These are phyloP conservation scores for Kuraishia hungarica DNA, from an alignment of 805 yeast genomes.

Conservation along the genomic window DNA sequence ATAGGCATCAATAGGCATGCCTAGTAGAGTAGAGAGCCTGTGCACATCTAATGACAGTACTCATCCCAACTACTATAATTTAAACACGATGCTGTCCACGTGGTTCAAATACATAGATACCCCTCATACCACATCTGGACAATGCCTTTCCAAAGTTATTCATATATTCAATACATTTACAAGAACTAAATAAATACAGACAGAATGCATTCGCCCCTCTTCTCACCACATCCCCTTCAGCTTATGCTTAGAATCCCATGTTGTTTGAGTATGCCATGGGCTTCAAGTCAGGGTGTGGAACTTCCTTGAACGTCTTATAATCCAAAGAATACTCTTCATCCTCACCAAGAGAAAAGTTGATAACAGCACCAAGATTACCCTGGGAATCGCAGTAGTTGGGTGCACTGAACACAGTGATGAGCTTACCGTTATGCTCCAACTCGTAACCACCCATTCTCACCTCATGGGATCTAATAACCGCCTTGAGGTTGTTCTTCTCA, in stretches of 20 bases:
- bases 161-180: not conserved
- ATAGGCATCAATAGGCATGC: too few relatives aligned
- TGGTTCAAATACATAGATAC: too few relatives aligned
- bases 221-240: not conserved
- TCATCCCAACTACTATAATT: too few relatives aligned
- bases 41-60: too few relatives aligned
- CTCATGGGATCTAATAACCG: slow-evolving; percentile 89
- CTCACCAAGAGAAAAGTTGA: slow-evolving; percentile 48
- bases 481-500: slow-evolving; percentile 59
- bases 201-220: not conserved
- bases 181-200: not conserved
- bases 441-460: slow-evolving; percentile 90
- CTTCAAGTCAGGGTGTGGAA: slow-evolving; percentile 80
- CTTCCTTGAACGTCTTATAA: slow-evolving; percentile 65
- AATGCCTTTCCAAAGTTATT: too few relatives aligned
- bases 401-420: slow-evolving; percentile 94
- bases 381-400: slow-evolving; percentile 95
- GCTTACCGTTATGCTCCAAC: slow-evolving; percentile 75
- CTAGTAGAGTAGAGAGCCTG: too few relatives aligned
- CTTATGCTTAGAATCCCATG: slow-evolving; percentile 25
- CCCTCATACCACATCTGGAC: too few relatives aligned
- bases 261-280: slow-evolving; percentile 86
- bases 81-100: too few relatives aligned
- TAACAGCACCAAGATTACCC: slow-evolving; percentile 86
- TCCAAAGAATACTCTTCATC: slow-evolving; percentile 41